These are phyloP conservation scores for Dalbergia oliveri DNA, from an alignment of 306 rosid genomes.

Conservation along the genomic window DNA sequence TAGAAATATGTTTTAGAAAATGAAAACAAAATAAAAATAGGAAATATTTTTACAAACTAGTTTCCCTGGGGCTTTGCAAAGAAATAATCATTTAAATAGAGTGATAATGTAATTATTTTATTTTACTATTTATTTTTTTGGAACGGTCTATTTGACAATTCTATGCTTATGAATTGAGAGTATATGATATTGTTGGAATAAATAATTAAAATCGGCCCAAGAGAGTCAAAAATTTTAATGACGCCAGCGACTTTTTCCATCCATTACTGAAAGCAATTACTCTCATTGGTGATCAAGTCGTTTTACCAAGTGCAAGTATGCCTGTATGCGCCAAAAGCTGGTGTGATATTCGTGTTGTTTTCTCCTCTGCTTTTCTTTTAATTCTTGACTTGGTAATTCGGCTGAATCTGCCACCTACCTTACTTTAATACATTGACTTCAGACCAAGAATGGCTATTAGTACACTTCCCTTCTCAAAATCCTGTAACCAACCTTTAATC, in stretches of 20 bases:
- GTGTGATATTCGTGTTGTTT: not conserved
- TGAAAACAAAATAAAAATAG: no score
- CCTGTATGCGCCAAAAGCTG: not conserved
- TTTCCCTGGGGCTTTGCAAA: no score
- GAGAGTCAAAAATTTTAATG: not conserved
- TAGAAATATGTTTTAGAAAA: no score
- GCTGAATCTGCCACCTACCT: not conserved
- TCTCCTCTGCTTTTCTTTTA: not conserved
- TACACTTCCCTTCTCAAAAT: not conserved
- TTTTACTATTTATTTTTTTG: no score
- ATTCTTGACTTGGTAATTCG: not conserved
- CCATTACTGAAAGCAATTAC: constrained; percentile 27
- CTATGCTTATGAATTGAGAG: not conserved
- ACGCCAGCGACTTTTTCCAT: not conserved
- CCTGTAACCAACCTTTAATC: not conserved
- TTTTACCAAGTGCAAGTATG: not conserved
- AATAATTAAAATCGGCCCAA: not conserved
- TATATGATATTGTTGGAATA: no score
- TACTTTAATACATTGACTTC: not conserved
- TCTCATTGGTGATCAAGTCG: constrained; percentile 39
- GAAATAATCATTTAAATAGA: no score
- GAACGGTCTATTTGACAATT: not conserved
- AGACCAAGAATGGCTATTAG: not conserved
- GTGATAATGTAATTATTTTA: no score
- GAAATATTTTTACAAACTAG: no score